Percentiles rank a stretch among this genome's conserved stretches.
phyloP scores from a whole-genome alignment of 2,329 filamentous ascomycete species.

The Tolypocladium sp. region DNA sequence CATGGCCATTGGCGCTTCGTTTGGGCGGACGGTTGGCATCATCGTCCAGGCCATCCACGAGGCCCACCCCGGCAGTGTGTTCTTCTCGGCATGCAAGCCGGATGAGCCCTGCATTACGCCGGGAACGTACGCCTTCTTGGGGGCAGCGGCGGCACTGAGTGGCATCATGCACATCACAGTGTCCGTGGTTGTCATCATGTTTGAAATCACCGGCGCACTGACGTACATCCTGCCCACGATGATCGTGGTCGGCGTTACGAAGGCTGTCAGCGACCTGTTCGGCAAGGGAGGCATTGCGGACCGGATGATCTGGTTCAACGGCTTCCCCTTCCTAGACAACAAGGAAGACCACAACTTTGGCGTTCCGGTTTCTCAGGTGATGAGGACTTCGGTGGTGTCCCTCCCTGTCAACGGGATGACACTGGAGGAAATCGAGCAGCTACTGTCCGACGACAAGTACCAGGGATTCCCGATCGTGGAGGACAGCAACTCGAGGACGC shows the following conservation, averaged over 20 bases:
- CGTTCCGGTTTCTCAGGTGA: constrained; percentile 82
- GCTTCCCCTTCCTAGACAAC: constrained; percentile 92
- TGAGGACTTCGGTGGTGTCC: constrained; percentile 68
- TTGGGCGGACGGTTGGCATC: constrained; percentile 90
- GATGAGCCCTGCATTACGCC: constrained; percentile 95
- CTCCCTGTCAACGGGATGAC: constrained; percentile 68
- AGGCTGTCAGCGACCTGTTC: constrained; percentile 82
- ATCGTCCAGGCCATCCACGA: constrained; percentile 85
- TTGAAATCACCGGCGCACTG: constrained; percentile 91
- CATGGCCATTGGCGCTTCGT: constrained; percentile 93
- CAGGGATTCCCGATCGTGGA: constrained; percentile 92
- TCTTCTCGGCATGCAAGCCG: constrained; percentile 82
- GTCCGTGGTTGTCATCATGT: constrained; percentile 98
- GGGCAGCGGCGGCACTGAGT: constrained; percentile 81
- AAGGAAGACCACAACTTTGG: constrained; percentile 98
- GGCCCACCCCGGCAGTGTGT: constrained; percentile 68
- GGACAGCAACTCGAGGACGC: constrained; percentile 55
- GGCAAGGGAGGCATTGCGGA: constrained; percentile 97
- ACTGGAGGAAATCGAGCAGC: constrained; percentile 65
- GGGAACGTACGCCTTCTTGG: constrained; percentile 92
- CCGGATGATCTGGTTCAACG: constrained; percentile 97
- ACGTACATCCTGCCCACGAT: constrained; percentile 97
- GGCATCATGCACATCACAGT: constrained; percentile 98
- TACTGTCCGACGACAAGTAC: constrained; percentile 71
- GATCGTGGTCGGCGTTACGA: constrained; percentile 97